Evolutionary conservation across 805 yeast genomes (phyloP), one percentile per base, ranked within the genome.

Genomic region (Candida verbasci): DNA sequence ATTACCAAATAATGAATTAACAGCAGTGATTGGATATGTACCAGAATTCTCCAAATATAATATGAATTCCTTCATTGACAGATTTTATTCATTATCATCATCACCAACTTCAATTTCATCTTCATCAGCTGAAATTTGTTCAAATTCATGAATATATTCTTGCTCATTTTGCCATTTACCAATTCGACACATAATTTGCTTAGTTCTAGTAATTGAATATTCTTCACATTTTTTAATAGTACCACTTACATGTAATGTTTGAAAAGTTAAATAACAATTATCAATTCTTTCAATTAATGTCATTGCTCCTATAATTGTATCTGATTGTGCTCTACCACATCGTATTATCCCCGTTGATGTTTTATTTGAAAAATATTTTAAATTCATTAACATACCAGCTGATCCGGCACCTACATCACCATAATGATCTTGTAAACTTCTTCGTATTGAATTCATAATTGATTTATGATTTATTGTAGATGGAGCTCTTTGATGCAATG

Each of bases 341-440:
- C 96, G 69, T 14, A 91, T 50, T 3, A 89, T 89, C 0, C 97
- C 97, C 0, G 88, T 80, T 0, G 88, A 78, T 0, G 97, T 88
- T 48, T 72, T 73, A 37, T 77, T 77, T 11, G 93, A 84, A 58
- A 86, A 89, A 55, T 88, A 88, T 53, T 87, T 86, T 35, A 89
- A 59, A 11, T 76, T 72, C 4, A 85, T 52, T 21, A 81, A 71
- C 41, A 76, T 60, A 1, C 80, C 77, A 3, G 76, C 77, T 14
- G 70, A 65, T 0, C 93, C 94, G 0, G 75, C 51, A 0, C 95
- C 96, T 38, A 69, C 63, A 37, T 86, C 95, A 1, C 97, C 97
- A 54, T 82, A 86, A 44, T 79, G 71, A 18, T 69, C 69, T 40
- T 74, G 77, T 6, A 89, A 56, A 2, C 77, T 67, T 11, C 67